A percentile compares a stretch with the other conserved stretches of the same genome.
These are phyloP conservation scores for Monosporozyma unispora DNA, from an alignment of 805 yeast species.

Conservation along the genomic window DNA sequence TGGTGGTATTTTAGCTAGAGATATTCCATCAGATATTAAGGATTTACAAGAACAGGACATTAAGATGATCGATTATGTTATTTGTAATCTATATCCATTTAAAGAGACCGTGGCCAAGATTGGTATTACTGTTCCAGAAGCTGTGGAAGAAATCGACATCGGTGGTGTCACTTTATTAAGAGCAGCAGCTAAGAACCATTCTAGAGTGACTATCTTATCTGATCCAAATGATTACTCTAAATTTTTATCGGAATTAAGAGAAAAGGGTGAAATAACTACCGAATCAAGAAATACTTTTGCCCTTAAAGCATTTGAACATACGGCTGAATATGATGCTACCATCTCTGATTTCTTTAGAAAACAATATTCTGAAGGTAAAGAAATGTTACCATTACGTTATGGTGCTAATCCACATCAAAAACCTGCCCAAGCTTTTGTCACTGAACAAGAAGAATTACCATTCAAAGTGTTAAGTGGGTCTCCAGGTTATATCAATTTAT, in stretches of 20 bases:
- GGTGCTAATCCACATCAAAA: slow-evolving; percentile 99
- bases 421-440: slow-evolving; percentile 93
- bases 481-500: slow-evolving; percentile 93
- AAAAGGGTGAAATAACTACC: slow-evolving; percentile 55
- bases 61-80: slow-evolving; percentile 91
- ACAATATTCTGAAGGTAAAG: slow-evolving; percentile 79
- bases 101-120: slow-evolving; percentile 92
- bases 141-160: slow-evolving; percentile 96
- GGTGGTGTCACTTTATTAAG: slow-evolving; percentile 95
- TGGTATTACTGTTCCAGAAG: slow-evolving; percentile 91
- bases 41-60: slow-evolving; percentile 83
- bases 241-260: slow-evolving; percentile 70
- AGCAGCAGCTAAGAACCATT: slow-evolving; percentile 97
- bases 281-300: slow-evolving; percentile 77
- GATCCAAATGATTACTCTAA: slow-evolving; percentile 89
- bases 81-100: slow-evolving; percentile 95
- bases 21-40: slow-evolving; percentile 77
- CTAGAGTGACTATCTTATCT: slow-evolving; percentile 87
- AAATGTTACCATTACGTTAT: slow-evolving; percentile 90
- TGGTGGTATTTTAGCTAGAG: slow-evolving; percentile 92
- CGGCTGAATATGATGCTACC: slow-evolving; percentile 93
- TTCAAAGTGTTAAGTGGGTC: slow-evolving; percentile 90
- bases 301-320: slow-evolving; percentile 93
- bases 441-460: slow-evolving; percentile 77
- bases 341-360: slow-evolving; percentile 96